Conservation (phyloP, 345 rosid species). For the Passiflora organensis region DNA sequence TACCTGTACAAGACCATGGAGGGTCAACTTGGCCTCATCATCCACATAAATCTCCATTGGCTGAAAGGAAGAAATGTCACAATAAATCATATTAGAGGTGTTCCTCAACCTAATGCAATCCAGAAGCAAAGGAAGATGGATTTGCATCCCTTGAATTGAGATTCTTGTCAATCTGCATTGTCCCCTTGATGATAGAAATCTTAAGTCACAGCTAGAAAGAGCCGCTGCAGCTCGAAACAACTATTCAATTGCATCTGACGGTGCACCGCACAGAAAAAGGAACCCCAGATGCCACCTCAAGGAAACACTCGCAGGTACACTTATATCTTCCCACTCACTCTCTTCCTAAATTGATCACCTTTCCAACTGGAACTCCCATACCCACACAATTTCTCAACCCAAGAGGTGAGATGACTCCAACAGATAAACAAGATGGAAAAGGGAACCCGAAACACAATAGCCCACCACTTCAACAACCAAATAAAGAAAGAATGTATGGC, state of each 20-base stretch:
- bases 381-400: not conserved
- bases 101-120: conserved; percentile 60
- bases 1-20: conserved; percentile 99
- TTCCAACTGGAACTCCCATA: not conserved
- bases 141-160: conserved; percentile 44
- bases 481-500: too few relatives aligned
- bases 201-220: conserved; percentile 21
- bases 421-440: not conserved
- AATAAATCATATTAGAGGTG: conserved; percentile 67
- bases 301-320: not conserved
- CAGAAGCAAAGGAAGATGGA: conserved; percentile 58
- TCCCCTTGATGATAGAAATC: conserved; percentile 31
- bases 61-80: conserved; percentile 84
- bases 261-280: not conserved
- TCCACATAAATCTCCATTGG: conserved; percentile 99
- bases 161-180: conserved; percentile 45
- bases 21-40: conserved; percentile 97
- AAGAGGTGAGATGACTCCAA: not conserved
- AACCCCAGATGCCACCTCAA: not conserved
- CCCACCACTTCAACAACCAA: not conserved
- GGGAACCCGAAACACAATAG: too few relatives aligned
- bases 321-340: not conserved
- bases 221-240: conserved; percentile 23
- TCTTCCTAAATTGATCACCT: not conserved
- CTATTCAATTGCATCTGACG: conserved; percentile 3